phyloP scores from a whole-genome alignment of 148 eudicot species.

The Heliosperma pusillum region DNA sequence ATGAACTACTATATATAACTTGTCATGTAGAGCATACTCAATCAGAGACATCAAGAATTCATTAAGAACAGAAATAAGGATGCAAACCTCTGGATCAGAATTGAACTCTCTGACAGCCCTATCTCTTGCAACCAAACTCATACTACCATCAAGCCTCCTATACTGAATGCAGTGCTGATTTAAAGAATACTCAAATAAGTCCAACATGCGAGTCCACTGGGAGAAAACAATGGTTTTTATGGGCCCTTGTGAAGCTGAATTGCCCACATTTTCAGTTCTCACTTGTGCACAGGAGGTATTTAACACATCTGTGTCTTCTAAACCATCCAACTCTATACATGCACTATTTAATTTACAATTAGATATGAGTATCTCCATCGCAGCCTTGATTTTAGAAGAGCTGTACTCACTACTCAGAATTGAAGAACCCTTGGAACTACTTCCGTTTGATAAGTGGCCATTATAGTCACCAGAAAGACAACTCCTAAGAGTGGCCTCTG shows the following conservation, averaged over 20 bases:
- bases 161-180: conserved; percentile 43
- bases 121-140: conserved; percentile 83
- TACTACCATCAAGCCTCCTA: conserved; percentile 97
- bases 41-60: background rate
- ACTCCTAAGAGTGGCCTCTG: conserved; percentile 61
- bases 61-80: conserved; percentile 4
- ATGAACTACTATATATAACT: background rate
- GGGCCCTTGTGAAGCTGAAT: conserved; percentile 38
- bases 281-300: conserved; percentile 21
- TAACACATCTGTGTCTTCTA: conserved; percentile 28
- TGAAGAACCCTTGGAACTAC: conserved; percentile 39
- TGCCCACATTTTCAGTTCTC: conserved; percentile 28
- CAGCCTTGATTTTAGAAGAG: conserved; percentile 81
- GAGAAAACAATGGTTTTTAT: conserved; percentile 88
- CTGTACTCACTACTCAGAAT: conserved; percentile 55
- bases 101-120: conserved; percentile 96
- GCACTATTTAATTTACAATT: conserved; percentile 40
- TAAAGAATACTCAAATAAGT: conserved; percentile 64
- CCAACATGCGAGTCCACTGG: conserved; percentile 97
- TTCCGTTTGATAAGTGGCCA: conserved; percentile 35
- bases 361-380: conserved; percentile 58
- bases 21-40: background rate
- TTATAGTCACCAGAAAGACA: conserved; percentile 60
- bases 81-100: conserved; percentile 70
- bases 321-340: conserved; percentile 36